Evolutionary conservation across 345 rosid species (phyloP).

Genomic region (Noccaea bulbosa): DNA sequence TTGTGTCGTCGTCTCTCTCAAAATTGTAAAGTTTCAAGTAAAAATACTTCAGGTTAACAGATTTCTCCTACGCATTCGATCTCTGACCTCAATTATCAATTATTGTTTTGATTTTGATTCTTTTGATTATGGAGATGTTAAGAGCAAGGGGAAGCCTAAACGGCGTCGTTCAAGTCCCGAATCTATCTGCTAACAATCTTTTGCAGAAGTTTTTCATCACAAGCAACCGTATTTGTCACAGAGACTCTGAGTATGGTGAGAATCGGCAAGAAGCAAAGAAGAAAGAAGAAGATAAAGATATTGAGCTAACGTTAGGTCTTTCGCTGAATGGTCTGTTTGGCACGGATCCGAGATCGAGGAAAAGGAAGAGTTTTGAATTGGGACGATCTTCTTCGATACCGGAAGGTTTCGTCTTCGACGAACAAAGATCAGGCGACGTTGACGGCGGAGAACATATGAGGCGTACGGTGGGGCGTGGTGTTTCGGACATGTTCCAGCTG

Average conservation of each 20-base stretch:
- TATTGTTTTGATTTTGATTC: background rate
- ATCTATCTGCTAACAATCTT: conserved; percentile 34
- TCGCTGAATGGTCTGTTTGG: conserved; percentile 88
- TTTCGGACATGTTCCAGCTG: conserved; percentile 43
- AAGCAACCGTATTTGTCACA: conserved; percentile 27
- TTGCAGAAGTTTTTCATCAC: conserved; percentile 39
- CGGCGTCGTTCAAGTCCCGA: conserved; percentile 35
- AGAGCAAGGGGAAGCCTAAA: conserved; percentile 13
- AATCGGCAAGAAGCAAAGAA: conserved; percentile 36
- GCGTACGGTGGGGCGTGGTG: conserved; percentile 34
- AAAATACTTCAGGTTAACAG: background rate
- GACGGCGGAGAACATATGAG: conserved; percentile 31
- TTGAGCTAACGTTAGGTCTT: conserved; percentile 82
- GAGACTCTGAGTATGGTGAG: conserved; percentile 31
- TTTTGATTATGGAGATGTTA: conserved; percentile 37
- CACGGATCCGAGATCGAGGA: conserved; percentile 66
- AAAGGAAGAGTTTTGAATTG: conserved; percentile 43
- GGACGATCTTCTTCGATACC: conserved; percentile 72
- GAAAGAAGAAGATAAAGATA: conserved; percentile 50
- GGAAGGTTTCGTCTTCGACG: conserved; percentile 47
- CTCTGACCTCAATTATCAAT: background rate
- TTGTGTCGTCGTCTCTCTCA: conserved; percentile 38
- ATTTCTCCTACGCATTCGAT: background rate
- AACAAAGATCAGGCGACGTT: conserved; percentile 33
- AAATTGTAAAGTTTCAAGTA: background rate